Evolutionary conservation across 2,329 filamentous ascomycete species (phyloP).

Genomic region (Xylaria digitata): DNA sequence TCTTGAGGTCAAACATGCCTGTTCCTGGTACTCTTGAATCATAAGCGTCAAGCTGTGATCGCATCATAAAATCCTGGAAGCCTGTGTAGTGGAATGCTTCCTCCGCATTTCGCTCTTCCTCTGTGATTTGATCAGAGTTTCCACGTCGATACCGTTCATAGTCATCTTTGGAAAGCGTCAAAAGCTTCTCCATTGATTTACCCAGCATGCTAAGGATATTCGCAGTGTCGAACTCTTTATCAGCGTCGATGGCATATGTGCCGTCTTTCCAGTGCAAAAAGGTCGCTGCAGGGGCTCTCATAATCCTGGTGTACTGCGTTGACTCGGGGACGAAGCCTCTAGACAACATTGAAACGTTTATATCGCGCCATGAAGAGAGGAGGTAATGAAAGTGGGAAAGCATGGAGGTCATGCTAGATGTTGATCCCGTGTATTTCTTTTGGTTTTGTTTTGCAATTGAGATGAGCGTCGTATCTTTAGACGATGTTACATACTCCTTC

Average conservation of each 20-base stretch:
- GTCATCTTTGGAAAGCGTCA: slow-evolving; percentile 83
- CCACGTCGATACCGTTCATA: slow-evolving; percentile 85
- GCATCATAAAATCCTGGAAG: slow-evolving; percentile 88
- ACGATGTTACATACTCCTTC: slow-evolving; percentile 90
- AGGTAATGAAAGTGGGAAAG: slow-evolving; percentile 94
- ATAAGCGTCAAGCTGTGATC: slow-evolving; percentile 92
- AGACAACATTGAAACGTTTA: slow-evolving; percentile 76
- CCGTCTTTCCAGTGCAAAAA: slow-evolving; percentile 87
- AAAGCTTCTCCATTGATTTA: slow-evolving; percentile 94
- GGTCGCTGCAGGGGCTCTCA: slow-evolving; percentile 78
- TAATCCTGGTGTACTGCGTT: slow-evolving; percentile 76
- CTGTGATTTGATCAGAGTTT: slow-evolving; percentile 74
- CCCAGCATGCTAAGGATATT: slow-evolving; percentile 92
- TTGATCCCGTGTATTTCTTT: slow-evolving; percentile 92
- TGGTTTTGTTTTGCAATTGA: slow-evolving; percentile 71
- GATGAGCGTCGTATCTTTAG: slow-evolving; percentile 79
- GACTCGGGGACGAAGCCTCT: slow-evolving; percentile 71
- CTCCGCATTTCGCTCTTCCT: slow-evolving; percentile 76
- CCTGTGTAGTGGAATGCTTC: slow-evolving; percentile 91
- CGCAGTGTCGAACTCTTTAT: slow-evolving; percentile 88
- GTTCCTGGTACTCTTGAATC: slow-evolving; percentile 87
- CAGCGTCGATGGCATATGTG: slow-evolving; percentile 92
- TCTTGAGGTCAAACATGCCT: slow-evolving; percentile 97
- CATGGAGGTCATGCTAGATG: slow-evolving; percentile 92
- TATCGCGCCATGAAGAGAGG: slow-evolving; percentile 81